Evolutionary conservation across 768 basidiomycete genomes (phyloP), one percentile per base, ranked within the genome.

Genomic region (Kwoniella shandongensis): DNA sequence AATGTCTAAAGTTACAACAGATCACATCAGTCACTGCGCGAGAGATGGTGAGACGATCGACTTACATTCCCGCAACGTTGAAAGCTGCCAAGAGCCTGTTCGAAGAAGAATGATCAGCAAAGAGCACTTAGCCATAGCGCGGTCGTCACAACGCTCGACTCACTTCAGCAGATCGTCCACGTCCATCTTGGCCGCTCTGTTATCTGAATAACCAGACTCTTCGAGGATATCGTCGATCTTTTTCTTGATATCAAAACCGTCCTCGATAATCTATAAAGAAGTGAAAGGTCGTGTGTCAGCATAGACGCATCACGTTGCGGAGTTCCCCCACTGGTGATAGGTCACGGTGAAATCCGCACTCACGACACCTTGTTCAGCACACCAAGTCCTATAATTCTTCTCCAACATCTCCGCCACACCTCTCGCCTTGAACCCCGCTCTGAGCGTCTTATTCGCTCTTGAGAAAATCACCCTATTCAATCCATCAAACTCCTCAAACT

Each of bases 401-500:
- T 96, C 92, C 61, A 98, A 77, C 88, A 98, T 89, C 66, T 91
- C 88, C 74, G 88, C 82, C 29, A 99, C 91, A 4, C 94, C 96
- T 73, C 91, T 94, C 17, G 92, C 92, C 42, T 66, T 62, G 74
- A 99, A 97, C 65, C 86, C 89, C 10, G 87, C 91, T 68, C 91
- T 84, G 0, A 91, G 80, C 6, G 85, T 90, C 79, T 96, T 97
- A 74, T 98, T 97, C 65, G 88, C 83, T 58, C 94, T 80, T 27
- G 85, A 85, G 74, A 98, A 98, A 36, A 96, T 78, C 53, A 98
- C 91, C 41, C 96, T 82, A 44, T 85, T 89, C 62, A 99, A 81
- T 1, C 96, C 96, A 73, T 99, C 96, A 72, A 97, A 98, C 77
- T 99, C 96, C 69, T 93, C 93, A 63, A 98, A 99, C 73, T 86